Evolutionary conservation across 768 basidiomycete species (phyloP).

Genomic region (Boletus subcaerulescens): DNA sequence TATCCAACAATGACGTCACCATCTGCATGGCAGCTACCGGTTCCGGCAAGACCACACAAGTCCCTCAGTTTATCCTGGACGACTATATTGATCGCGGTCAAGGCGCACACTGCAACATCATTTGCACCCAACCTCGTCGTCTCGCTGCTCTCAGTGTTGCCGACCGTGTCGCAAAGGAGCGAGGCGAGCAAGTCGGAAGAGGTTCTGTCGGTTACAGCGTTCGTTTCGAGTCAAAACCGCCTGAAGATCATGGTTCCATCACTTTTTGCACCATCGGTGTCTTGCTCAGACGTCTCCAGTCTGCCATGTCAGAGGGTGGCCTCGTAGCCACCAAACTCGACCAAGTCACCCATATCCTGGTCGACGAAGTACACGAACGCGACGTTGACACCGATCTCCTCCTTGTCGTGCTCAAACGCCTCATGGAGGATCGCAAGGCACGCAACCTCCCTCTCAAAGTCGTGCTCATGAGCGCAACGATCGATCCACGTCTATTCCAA

Average conservation of each 20-base stretch:
- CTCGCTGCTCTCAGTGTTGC: conserved; percentile 92
- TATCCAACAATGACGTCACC: conserved; percentile 77
- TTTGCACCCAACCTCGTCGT: conserved; percentile 92
- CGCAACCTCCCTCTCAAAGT: conserved; percentile 76
- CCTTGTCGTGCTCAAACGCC: conserved; percentile 83
- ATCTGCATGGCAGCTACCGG: conserved; percentile 89
- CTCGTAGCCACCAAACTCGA: conserved; percentile 49
- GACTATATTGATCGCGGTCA: conserved; percentile 73
- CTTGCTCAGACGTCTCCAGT: conserved; percentile 83
- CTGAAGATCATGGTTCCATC: conserved; percentile 77
- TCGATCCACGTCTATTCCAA: conserved; percentile 87
- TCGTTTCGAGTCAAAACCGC: conserved; percentile 80
- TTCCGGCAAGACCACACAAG: conserved; percentile 92
- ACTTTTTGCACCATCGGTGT: conserved; percentile 94
- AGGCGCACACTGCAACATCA: conserved; percentile 82
- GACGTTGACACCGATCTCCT: conserved; percentile 91
- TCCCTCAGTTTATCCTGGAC: conserved; percentile 90
- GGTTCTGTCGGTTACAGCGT: conserved; percentile 86
- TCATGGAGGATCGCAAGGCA: conserved; percentile 70
- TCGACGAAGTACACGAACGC: conserved; percentile 96
- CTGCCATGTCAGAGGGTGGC: conserved; percentile 51
- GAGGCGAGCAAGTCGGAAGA: conserved; percentile 66
- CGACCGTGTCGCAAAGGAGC: conserved; percentile 85
- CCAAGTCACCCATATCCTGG: conserved; percentile 82
- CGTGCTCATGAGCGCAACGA: conserved; percentile 94